Conservation (phyloP, 164 flowering plant species). For the Vitis amurensis region DNA sequence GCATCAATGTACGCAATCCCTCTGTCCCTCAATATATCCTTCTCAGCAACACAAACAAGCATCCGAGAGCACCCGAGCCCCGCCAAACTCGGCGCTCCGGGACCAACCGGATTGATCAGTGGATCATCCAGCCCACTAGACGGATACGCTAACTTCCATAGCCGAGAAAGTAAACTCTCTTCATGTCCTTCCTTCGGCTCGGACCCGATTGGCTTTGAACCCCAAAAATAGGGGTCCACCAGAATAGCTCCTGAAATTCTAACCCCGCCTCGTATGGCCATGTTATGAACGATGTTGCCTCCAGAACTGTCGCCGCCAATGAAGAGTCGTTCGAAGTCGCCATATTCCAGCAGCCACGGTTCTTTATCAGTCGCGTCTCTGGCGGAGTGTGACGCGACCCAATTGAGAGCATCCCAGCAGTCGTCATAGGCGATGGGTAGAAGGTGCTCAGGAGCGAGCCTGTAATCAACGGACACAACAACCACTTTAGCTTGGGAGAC, state of each 20-base stretch:
- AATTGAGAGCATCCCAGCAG: constrained; percentile 52
- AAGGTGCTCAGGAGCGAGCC: constrained; percentile 54
- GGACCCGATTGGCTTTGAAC: constrained; percentile 22
- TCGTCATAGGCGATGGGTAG: constrained; percentile 56
- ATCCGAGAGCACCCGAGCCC: constrained; percentile 35
- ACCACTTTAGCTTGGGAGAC: constrained; percentile 28
- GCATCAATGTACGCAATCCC: constrained; percentile 27
- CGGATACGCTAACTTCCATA: constrained; percentile 35
- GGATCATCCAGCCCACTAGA: constrained; percentile 35
- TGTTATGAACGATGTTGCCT: constrained; percentile 46
- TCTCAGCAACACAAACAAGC: constrained; percentile 39
- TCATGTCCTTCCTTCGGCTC: background rate
- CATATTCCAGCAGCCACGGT: constrained; percentile 44
- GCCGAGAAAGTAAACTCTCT: background rate
- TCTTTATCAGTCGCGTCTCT: constrained; percentile 12
- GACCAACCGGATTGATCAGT: constrained; percentile 35
- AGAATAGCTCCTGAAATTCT: constrained; percentile 21
- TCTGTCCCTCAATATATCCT: constrained; percentile 36
- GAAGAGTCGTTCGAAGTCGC: constrained; percentile 39
- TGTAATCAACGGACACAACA: constrained; percentile 52
- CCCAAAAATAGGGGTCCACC: constrained; percentile 32
- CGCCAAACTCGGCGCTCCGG: constrained; percentile 35
- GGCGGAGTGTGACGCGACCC: constrained; percentile 40
- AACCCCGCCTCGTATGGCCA: constrained; percentile 26
- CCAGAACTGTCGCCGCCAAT: constrained; percentile 70